Conservation (phyloP, 176 grass and related monocot species). For the Carex scoparia region DNA sequence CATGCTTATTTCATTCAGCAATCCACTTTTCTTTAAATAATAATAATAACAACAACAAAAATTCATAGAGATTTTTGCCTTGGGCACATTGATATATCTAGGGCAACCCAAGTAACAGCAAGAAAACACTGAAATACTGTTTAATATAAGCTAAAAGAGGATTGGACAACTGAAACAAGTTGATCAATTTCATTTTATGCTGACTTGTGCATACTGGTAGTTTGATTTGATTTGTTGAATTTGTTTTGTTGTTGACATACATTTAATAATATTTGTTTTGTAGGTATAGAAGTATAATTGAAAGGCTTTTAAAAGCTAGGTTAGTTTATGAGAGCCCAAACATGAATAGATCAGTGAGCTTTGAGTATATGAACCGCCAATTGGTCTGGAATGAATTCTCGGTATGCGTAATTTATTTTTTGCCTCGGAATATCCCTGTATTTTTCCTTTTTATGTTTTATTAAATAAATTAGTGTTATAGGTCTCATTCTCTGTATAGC, state of each 20-base stretch:
- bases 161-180: not conserved
- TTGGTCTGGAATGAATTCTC: slow-evolving; percentile 99
- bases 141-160: not conserved
- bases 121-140: not conserved
- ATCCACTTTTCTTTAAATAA: slow-evolving; percentile 12
- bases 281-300: slow-evolving; percentile 93
- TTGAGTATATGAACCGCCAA: slow-evolving; percentile 98
- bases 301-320: slow-evolving; percentile 89
- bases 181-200: not conserved
- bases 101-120: not conserved
- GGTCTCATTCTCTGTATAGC: not conserved
- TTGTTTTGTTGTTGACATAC: not conserved
- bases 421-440: not conserved
- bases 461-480: not conserved
- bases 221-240: not conserved
- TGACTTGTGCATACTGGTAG: not conserved
- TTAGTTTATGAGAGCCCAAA: slow-evolving; percentile 90
- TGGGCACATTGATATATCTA: not conserved
- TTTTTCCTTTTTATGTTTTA: slow-evolving; percentile 12
- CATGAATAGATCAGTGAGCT: slow-evolving; percentile 98
- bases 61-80: not conserved
- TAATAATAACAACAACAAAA: not conserved
- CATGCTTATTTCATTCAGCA: slow-evolving; percentile 13
- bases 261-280: slow-evolving; percentile 36
- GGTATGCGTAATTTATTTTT: slow-evolving; percentile 34